A percentile compares a stretch with the other conserved stretches of the same genome.
Conservation (phyloP, 2,329 filamentous ascomycete genomes). For the Diaporthe australafricana region DNA sequence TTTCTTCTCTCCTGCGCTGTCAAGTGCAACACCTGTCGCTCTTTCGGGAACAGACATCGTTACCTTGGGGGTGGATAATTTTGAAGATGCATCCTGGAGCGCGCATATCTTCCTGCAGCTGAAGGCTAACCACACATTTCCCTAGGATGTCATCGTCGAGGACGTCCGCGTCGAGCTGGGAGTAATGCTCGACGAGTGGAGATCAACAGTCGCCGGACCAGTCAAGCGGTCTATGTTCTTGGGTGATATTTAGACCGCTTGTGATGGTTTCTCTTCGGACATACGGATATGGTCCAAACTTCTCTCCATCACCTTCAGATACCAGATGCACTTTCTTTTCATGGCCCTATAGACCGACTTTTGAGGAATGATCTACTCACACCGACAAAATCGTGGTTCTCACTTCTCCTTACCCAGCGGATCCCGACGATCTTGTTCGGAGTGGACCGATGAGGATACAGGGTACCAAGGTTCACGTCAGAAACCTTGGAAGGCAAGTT, state of each 20-base stretch:
- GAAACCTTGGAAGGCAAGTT: neutral
- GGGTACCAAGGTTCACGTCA: neutral
- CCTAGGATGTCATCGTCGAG: constrained; percentile 25
- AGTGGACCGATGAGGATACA: constrained; percentile 12
- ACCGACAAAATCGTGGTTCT: constrained; percentile 19
- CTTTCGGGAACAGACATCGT: too few species aligned
- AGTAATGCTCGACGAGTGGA: constrained; percentile 30
- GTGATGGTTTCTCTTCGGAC: neutral
- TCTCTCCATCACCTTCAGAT: neutral
- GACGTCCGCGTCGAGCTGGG: constrained; percentile 27
- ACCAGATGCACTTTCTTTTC: constrained; percentile 7
- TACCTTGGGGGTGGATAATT: too few species aligned
- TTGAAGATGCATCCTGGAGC: neutral
- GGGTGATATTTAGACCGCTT: constrained; percentile 3
- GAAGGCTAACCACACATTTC: neutral
- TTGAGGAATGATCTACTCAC: neutral
- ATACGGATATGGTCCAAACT: constrained; percentile 9
- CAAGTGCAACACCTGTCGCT: neutral
- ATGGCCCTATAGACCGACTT: constrained; percentile 14
- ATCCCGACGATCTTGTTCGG: constrained; percentile 18
- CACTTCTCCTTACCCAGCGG: neutral
- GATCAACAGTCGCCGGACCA: constrained; percentile 20
- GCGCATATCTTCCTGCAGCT: neutral
- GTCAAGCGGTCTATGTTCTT: constrained; percentile 27
- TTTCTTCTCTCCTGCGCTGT: too few species aligned